phyloP scores from a whole-genome alignment of 768 basidiomycete genomes.

The Fistulinella prunicolor region DNA sequence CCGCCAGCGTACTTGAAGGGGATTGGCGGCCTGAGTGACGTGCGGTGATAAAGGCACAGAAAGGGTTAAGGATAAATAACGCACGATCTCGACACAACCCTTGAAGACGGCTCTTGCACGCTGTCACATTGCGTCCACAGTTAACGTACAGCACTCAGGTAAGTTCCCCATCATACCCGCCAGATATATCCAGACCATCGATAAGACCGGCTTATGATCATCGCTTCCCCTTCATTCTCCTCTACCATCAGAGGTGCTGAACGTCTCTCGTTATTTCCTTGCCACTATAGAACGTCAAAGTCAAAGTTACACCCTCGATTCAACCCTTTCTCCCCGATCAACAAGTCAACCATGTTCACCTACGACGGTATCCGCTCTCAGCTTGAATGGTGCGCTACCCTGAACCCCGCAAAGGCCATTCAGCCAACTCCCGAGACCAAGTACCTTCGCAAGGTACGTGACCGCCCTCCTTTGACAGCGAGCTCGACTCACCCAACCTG shows the following conservation, averaged over 20 bases:
- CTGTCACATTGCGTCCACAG: conserved; percentile 7
- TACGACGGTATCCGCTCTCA: conserved; percentile 69
- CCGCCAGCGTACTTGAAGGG: neutral
- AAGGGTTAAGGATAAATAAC: no score
- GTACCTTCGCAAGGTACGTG: conserved; percentile 82
- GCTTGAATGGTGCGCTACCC: conserved; percentile 88
- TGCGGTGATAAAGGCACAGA: no score
- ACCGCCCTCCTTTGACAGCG: neutral
- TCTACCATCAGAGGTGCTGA: conserved; percentile 18
- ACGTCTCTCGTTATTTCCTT: conserved; percentile 4
- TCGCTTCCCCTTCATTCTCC: conserved; percentile 4
- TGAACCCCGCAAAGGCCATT: conserved; percentile 70
- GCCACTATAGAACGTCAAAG: conserved; percentile 6
- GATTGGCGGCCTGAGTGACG: conserved; percentile 11
- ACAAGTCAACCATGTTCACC: conserved; percentile 44
- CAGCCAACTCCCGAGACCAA: conserved; percentile 77
- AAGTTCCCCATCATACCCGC: conserved; percentile 10
- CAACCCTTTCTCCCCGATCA: conserved; percentile 7
- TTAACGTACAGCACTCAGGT: conserved; percentile 19
- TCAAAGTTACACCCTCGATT: conserved; percentile 7
- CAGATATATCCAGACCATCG: conserved; percentile 12
- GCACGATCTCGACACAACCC: no score
- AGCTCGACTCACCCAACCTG: conserved; percentile 7
- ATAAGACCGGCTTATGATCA: conserved; percentile 15
- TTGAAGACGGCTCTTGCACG: neutral